phyloP scores from a whole-genome alignment of 2,329 filamentous ascomycete genomes.

The Gnomoniopsis sp. region DNA sequence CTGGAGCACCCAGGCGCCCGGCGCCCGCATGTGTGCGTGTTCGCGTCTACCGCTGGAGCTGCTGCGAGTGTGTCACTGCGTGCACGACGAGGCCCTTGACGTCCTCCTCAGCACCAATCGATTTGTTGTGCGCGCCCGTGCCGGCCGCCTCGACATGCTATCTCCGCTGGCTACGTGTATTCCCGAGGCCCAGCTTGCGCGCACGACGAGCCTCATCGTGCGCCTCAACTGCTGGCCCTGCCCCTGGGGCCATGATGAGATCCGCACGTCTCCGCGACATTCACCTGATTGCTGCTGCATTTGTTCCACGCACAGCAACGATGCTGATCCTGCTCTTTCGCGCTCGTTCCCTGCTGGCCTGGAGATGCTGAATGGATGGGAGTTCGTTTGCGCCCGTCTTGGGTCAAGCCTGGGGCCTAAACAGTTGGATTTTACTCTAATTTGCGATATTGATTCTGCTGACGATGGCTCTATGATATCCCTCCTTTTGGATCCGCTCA shows the following conservation, averaged over 20 bases:
- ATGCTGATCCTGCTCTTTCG: neutral
- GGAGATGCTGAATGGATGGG: neutral
- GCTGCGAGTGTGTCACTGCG: neutral
- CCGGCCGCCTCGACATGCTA: neutral
- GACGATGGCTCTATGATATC: constrained; percentile 1
- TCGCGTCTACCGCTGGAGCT: neutral
- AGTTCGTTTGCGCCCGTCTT: neutral
- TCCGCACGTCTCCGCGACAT: neutral
- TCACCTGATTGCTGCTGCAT: neutral
- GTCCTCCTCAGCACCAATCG: neutral
- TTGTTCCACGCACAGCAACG: neutral
- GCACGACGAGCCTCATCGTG: neutral
- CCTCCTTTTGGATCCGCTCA: neutral
- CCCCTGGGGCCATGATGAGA: neutral
- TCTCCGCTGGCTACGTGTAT: neutral
- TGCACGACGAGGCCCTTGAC: neutral
- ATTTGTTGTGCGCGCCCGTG: neutral
- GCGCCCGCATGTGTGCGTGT: neutral
- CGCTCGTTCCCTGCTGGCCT: neutral
- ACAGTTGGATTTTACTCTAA: neutral
- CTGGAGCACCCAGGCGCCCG: too few species aligned
- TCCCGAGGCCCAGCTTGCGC: neutral
- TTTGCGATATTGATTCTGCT: neutral
- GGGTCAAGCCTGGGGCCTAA: neutral
- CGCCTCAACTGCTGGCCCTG: neutral